phyloP scores from a whole-genome alignment of 768 basidiomycete species.

The Mycena floridula region DNA sequence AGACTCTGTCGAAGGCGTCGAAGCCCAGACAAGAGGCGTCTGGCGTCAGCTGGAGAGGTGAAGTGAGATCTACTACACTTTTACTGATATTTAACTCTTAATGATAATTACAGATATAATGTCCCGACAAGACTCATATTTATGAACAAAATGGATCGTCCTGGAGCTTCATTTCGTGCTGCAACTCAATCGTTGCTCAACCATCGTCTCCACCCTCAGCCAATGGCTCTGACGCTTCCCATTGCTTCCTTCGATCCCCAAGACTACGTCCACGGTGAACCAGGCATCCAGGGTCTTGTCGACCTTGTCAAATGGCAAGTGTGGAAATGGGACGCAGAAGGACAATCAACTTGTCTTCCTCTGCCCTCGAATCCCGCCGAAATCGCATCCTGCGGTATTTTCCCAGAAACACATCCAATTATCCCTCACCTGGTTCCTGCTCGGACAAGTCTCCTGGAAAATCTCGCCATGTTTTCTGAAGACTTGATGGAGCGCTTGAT shows the following conservation, averaged over 20 bases:
- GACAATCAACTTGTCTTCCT: conserved; percentile 31
- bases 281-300: conserved; percentile 79
- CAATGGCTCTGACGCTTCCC: conserved; percentile 64
- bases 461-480: conserved; percentile 74
- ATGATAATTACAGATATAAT: conserved; percentile 67
- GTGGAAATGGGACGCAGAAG: conserved; percentile 65
- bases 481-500: conserved; percentile 73
- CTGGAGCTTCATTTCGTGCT: conserved; percentile 73
- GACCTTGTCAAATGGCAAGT: conserved; percentile 82
- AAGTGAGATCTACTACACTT: conserved; percentile 6
- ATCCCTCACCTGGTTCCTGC: conserved; percentile 60
- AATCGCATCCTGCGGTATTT: conserved; percentile 32
- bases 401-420: conserved; percentile 62
- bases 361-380: conserved; percentile 49
- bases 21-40: conserved; percentile 85
- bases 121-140: conserved; percentile 76
- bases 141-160: conserved; percentile 83
- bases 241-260: conserved; percentile 67
- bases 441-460: conserved; percentile 67
- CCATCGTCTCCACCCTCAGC: conserved; percentile 73
- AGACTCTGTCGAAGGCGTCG: conserved; percentile 89
- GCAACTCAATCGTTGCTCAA: conserved; percentile 68
- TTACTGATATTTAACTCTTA: background rate
- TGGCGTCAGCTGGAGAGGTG: conserved; percentile 86
- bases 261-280: conserved; percentile 68